A percentile compares a stretch with the other conserved stretches of the same genome.
These are phyloP conservation scores for Geoglossum cookeanum DNA, from an alignment of 2,329 filamentous ascomycete genomes.

Conservation along the genomic window DNA sequence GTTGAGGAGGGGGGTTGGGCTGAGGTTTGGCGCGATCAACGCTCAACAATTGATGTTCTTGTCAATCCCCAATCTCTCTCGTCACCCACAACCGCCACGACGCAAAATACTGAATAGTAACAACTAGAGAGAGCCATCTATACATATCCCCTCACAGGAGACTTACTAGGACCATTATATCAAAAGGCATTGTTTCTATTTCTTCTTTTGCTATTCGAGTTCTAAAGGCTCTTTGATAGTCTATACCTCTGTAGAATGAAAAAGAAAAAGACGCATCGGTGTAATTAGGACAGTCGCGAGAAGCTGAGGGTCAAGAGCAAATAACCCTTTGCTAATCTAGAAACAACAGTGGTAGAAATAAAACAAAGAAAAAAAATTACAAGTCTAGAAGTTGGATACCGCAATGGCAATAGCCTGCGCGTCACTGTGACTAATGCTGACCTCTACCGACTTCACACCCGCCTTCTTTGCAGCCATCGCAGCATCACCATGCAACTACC, in stretches of 20 bases:
- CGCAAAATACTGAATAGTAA: not conserved
- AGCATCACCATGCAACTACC: slow-evolving; percentile 72
- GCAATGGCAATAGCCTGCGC: slow-evolving; percentile 88
- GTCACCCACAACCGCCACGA: not conserved
- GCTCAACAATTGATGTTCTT: slow-evolving; percentile 21
- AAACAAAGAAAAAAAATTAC: not conserved
- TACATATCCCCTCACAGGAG: not conserved
- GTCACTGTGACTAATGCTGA: slow-evolving; percentile 93
- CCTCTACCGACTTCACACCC: slow-evolving; percentile 70
- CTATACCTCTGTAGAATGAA: not conserved
- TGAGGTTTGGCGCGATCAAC: slow-evolving; percentile 35
- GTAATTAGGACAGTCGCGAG: not conserved
- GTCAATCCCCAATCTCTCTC: not conserved
- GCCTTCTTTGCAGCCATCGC: slow-evolving; percentile 66
- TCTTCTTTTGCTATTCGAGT: too few relatives aligned
- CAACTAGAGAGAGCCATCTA: not conserved
- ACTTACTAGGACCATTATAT: too few relatives aligned
- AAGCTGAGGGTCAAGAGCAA: not conserved
- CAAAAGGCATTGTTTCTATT: too few relatives aligned
- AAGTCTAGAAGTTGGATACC: slow-evolving; percentile 51
- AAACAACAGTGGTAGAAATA: too few relatives aligned
- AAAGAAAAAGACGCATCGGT: not conserved
- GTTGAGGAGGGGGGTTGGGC: slow-evolving; percentile 54
- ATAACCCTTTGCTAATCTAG: not conserved
- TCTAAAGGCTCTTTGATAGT: not conserved